Evolutionary conservation across 1,284 basidiomycete genomes (phyloP).

Genomic region (Macrocystidia cucumis): DNA sequence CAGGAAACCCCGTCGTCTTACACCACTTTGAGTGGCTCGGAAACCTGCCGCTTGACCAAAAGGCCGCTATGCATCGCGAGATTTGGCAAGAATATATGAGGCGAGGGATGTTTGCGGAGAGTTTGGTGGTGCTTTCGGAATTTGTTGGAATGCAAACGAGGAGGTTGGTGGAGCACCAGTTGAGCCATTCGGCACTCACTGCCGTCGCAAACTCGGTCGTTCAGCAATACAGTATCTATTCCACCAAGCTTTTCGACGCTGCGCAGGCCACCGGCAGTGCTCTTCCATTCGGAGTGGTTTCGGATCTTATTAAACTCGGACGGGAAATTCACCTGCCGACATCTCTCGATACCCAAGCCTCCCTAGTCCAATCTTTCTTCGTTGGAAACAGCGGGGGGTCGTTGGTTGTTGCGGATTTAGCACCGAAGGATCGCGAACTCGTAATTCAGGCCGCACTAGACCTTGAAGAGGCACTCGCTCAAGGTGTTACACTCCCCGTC

Average conservation of each 20-base stretch:
- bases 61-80: conserved; percentile 12
- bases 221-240: conserved; percentile 5
- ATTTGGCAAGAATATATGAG: conserved; percentile 16
- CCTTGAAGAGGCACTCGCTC: conserved; percentile 6
- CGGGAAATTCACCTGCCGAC: conserved; percentile 8
- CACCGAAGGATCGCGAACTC: conserved; percentile 23
- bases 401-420: conserved; percentile 15
- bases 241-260: conserved; percentile 10
- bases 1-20: too few species aligned
- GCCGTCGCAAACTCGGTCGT: neutral
- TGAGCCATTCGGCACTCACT: neutral
- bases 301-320: conserved; percentile 11
- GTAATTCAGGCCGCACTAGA: conserved; percentile 21
- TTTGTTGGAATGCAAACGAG: conserved; percentile 1
- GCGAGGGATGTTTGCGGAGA: conserved; percentile 15
- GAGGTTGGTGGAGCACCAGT: neutral
- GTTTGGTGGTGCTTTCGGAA: conserved; percentile 4
- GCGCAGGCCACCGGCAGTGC: conserved; percentile 11
- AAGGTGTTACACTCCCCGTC: neutral
- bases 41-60: too few species aligned
- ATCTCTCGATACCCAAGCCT: conserved; percentile 13
- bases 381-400: conserved; percentile 13
- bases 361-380: conserved; percentile 25
- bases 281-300: conserved; percentile 8
- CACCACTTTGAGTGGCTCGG: too few species aligned